Percentiles rank a stretch among this genome's conserved stretches.
phyloP scores from a whole-genome alignment of 441 rosid genomes.

The Croton laevigatus region DNA sequence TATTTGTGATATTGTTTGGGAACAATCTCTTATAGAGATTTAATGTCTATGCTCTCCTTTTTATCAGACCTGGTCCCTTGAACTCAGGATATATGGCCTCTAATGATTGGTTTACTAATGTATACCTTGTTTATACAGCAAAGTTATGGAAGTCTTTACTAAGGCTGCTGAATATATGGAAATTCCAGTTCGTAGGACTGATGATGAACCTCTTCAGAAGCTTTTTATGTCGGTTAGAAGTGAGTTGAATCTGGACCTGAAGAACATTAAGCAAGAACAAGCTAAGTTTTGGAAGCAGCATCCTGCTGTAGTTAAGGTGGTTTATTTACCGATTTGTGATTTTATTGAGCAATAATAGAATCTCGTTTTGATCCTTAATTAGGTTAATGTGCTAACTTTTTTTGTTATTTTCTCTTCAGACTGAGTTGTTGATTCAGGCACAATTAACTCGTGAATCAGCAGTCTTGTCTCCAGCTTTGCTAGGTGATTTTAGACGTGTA shows the following conservation, averaged over 20 bases:
- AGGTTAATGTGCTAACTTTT: conserved; percentile 20
- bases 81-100: neutral
- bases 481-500: conserved; percentile 78
- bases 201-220: conserved; percentile 95
- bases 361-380: conserved; percentile 8
- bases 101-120: conserved; percentile 18
- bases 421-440: conserved; percentile 97
- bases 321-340: conserved; percentile 16
- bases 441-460: conserved; percentile 81
- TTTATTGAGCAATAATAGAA: conserved; percentile 11
- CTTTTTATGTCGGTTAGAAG: conserved; percentile 94
- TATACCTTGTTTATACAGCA: conserved; percentile 50
- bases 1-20: neutral
- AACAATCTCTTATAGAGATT: neutral
- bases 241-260: conserved; percentile 90
- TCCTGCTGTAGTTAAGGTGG: conserved; percentile 94
- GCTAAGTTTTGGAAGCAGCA: conserved; percentile 99
- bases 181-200: conserved; percentile 94
- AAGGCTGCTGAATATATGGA: conserved; percentile 98
- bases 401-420: conserved; percentile 43
- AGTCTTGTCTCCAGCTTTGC: conserved; percentile 74
- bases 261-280: conserved; percentile 98
- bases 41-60: too few relatives aligned
- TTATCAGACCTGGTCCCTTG: too few relatives aligned
- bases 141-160: conserved; percentile 95